These are phyloP conservation scores for Diplotaxis tenuifolia DNA, from an alignment of 345 rosid genomes.

Conservation along the genomic window DNA sequence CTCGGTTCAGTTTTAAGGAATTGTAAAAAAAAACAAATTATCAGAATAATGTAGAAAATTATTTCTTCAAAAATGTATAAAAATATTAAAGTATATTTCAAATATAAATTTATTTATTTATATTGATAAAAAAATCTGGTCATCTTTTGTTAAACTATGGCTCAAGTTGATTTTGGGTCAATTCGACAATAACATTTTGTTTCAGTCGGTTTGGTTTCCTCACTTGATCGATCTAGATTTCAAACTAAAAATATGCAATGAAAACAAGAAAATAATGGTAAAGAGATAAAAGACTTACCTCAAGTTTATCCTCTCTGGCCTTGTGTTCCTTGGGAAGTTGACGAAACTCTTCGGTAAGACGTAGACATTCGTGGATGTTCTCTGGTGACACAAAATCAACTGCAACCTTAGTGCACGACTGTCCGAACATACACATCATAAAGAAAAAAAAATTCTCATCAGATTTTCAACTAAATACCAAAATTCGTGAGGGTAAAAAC, in stretches of 20 bases:
- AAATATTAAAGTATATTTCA: too few relatives aligned
- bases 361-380: slow-evolving; percentile 67
- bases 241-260: neutral
- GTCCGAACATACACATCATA: neutral
- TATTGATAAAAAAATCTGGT: neutral
- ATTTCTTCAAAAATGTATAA: too few relatives aligned
- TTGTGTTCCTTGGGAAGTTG: slow-evolving; percentile 76
- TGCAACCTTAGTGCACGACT: slow-evolving; percentile 96
- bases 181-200: neutral
- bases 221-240: neutral
- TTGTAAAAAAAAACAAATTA: too few relatives aligned
- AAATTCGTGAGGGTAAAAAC: neutral
- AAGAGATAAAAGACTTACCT: slow-evolving; percentile 43
- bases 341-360: slow-evolving; percentile 79
- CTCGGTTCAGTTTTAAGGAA: too few relatives aligned
- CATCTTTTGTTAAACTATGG: neutral
- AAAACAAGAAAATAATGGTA: neutral
- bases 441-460: neutral
- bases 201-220: neutral
- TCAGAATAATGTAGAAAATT: too few relatives aligned
- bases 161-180: neutral
- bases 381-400: slow-evolving; percentile 93
- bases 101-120: too few relatives aligned
- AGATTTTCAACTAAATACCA: neutral
- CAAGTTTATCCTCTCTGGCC: slow-evolving; percentile 93